A percentile compares a stretch with the other conserved stretches of the same genome.
Conservation (phyloP, 1,284 basidiomycete species). For the Papiliotrema nemorosa region DNA sequence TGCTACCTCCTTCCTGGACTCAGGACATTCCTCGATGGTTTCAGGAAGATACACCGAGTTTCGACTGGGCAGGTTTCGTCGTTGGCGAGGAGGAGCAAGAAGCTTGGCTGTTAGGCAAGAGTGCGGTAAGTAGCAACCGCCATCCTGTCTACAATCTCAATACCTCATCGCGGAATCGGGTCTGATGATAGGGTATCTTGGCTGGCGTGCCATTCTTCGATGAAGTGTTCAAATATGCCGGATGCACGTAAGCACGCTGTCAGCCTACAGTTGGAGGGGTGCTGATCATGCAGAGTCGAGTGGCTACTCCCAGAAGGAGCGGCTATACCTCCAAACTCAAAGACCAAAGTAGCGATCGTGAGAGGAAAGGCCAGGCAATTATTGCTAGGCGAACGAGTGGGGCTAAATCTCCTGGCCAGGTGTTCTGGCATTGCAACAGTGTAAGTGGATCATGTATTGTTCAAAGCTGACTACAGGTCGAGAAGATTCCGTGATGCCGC, state of each 20-base stretch:
- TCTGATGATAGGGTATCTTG: slow-evolving; percentile 63
- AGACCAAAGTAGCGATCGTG: slow-evolving; percentile 86
- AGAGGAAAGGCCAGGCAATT: slow-evolving; percentile 81
- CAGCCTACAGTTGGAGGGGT: neutral
- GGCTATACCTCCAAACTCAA: slow-evolving; percentile 62
- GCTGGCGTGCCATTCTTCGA: slow-evolving; percentile 95
- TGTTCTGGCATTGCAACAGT: slow-evolving; percentile 96
- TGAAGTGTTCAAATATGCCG: slow-evolving; percentile 85
- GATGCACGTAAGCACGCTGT: slow-evolving; percentile 68
- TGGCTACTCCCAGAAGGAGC: slow-evolving; percentile 87
- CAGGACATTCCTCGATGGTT: slow-evolving; percentile 77
- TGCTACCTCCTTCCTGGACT: slow-evolving; percentile 90
- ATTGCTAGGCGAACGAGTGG: slow-evolving; percentile 91
- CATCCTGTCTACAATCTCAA: too few relatives aligned
- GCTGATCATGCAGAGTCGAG: slow-evolving; percentile 64
- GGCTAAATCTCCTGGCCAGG: slow-evolving; percentile 87
- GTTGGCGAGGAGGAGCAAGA: slow-evolving; percentile 85
- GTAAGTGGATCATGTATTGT: slow-evolving; percentile 52
- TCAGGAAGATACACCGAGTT: slow-evolving; percentile 89
- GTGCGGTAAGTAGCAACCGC: slow-evolving; percentile 35
- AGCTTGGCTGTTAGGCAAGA: slow-evolving; percentile 81
- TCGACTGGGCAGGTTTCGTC: slow-evolving; percentile 96
- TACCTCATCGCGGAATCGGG: too few relatives aligned
- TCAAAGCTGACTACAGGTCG: slow-evolving; percentile 19
- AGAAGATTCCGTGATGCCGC: slow-evolving; percentile 78